These are phyloP conservation scores for Helicocarpus griseus DNA, from an alignment of 2,329 filamentous ascomycete genomes.

Conservation along the genomic window DNA sequence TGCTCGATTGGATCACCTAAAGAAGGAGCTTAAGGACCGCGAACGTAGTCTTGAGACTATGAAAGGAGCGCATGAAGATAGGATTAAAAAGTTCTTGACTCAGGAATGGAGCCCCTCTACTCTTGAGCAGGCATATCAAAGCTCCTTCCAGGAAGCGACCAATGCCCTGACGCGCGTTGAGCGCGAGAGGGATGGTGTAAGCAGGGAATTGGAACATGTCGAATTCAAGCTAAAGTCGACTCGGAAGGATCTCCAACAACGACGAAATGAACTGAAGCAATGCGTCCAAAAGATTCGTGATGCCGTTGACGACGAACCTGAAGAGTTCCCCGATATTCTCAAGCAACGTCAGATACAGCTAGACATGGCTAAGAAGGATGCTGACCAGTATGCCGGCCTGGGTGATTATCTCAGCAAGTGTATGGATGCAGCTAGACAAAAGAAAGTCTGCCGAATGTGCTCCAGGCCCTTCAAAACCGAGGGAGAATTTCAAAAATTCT, in stretches of 20 bases:
- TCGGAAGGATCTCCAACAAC: constrained; percentile 55
- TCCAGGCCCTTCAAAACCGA: constrained; percentile 54
- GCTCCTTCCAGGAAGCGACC: constrained; percentile 48
- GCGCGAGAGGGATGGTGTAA: constrained; percentile 58
- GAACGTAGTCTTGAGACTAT: constrained; percentile 69
- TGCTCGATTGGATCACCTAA: constrained; percentile 72
- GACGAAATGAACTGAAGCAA: constrained; percentile 51
- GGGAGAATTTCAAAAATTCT: constrained; percentile 52
- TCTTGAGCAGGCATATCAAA: constrained; percentile 62
- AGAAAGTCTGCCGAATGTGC: constrained; percentile 70
- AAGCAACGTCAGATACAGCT: constrained; percentile 42
- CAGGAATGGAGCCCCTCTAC: constrained; percentile 58
- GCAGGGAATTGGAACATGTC: constrained; percentile 64
- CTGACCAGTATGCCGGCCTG: constrained; percentile 58
- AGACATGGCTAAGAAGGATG: constrained; percentile 49
- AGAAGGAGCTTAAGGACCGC: constrained; percentile 66
- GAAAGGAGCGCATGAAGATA: constrained; percentile 61
- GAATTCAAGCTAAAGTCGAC: constrained; percentile 61
- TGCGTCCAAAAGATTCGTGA: constrained; percentile 55
- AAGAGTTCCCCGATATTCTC: constrained; percentile 44
- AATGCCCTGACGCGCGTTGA: constrained; percentile 54
- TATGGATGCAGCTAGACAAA: constrained; percentile 53
- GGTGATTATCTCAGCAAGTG: constrained; percentile 63
- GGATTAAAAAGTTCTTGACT: constrained; percentile 57
- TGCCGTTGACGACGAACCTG: constrained; percentile 43